Conservation (phyloP, 1,139 yeast genomes). For the Sugiyamaella pinicola region DNA sequence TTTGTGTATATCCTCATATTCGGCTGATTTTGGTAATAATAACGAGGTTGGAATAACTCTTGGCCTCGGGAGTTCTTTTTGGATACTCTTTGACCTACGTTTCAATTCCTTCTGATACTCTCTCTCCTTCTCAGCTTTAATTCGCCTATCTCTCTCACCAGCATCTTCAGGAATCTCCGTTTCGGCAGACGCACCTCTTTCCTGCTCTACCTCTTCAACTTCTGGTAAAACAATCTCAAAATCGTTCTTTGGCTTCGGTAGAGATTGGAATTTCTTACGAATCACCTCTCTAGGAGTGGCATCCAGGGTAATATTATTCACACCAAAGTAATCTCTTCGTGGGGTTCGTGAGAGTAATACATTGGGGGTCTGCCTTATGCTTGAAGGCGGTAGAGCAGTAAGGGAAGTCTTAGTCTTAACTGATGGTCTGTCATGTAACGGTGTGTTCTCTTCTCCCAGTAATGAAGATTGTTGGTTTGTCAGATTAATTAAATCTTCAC, state of each 20-base stretch:
- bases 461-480: constrained; percentile 39
- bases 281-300: constrained; percentile 32
- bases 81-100: constrained; percentile 55
- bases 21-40: background rate
- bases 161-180: constrained; percentile 38
- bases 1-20: constrained; percentile 16
- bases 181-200: constrained; percentile 17
- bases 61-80: constrained; percentile 56
- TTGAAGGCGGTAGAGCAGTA: background rate
- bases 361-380: constrained; percentile 18
- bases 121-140: constrained; percentile 32
- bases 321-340: constrained; percentile 33
- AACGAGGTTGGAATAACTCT: constrained; percentile 31
- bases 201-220: constrained; percentile 30
- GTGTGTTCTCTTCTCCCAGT: constrained; percentile 36
- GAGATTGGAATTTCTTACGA: constrained; percentile 42
- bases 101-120: constrained; percentile 36
- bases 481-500: constrained; percentile 36
- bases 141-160: constrained; percentile 43
- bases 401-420: no score
- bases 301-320: constrained; percentile 26
- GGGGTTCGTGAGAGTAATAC: constrained; percentile 24
- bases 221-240: constrained; percentile 52
- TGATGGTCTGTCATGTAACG: constrained; percentile 24
- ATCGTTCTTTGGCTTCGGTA: constrained; percentile 62